These are phyloP conservation scores for Pelargonium nanum DNA, from an alignment of 345 rosid genomes.

Conservation along the genomic window DNA sequence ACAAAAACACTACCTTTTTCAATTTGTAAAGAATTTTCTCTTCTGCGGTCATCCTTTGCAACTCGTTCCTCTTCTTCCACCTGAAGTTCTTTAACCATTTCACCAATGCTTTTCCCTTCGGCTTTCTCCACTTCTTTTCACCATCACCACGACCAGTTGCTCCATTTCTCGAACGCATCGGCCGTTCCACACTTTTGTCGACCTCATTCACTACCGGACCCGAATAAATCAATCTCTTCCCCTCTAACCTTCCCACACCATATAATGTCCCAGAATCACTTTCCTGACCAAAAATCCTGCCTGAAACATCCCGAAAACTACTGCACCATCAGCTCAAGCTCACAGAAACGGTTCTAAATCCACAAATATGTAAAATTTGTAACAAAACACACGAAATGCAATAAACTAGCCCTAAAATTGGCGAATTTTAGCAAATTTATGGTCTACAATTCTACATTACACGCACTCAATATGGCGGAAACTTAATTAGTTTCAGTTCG, in stretches of 20 bases:
- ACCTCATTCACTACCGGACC: conserved; percentile 15
- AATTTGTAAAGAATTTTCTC: conserved; percentile 71
- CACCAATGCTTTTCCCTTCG: conserved; percentile 82
- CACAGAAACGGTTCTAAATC: neutral
- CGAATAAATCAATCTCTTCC: conserved; percentile 38
- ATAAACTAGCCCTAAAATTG: neutral
- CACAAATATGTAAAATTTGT: neutral
- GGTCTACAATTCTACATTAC: too few species aligned
- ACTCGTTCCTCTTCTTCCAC: conserved; percentile 91
- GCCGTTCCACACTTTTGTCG: conserved; percentile 18
- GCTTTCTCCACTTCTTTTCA: conserved; percentile 58
- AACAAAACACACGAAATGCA: neutral
- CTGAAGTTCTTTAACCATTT: conserved; percentile 83
- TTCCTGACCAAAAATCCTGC: conserved; percentile 49
- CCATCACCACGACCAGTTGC: conserved; percentile 18
- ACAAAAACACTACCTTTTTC: conserved; percentile 36
- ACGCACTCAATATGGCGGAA: too few species aligned
- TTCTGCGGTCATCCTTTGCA: conserved; percentile 77
- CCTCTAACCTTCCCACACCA: conserved; percentile 10
- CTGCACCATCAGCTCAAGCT: conserved; percentile 13
- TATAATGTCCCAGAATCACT: conserved; percentile 7
- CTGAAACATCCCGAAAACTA: conserved; percentile 42
- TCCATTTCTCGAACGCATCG: conserved; percentile 14
- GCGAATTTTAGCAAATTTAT: neutral
- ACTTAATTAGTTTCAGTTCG: too few species aligned